Base-by-base conservation (phyloP, 179 eudicot species). In the Corrigiola litoralis region DNA sequence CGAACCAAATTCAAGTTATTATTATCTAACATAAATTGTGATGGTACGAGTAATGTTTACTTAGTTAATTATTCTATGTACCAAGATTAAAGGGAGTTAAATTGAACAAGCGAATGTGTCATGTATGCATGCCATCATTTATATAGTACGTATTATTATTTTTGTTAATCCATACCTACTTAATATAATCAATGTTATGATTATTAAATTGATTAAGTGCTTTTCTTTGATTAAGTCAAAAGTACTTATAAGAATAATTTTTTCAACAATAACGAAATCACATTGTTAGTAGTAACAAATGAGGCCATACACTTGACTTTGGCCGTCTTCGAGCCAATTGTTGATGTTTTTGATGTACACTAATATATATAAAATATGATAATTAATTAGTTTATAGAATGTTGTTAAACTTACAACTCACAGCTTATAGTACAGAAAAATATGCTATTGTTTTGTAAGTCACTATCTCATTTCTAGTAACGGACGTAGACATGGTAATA, bases 171-270 rank as follows among this genome's bases (percentile, higher is more conserved):
- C 12, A 17, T 47, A 56, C 5, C 29, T 54, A 5, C 14, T 34
- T 1, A 21, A 37, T 25, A 24, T 42, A 27, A 27, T 57, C 4
- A 23, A 4, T 28, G 17, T n/a, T n/a, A n/a, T 55, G 52, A 33
- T 44, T 55, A 29, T 56, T 32, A 0, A 44, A 44, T 33, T 49
- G 28, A 24, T 49, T 58, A 4, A 1, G n/a, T 60, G 36, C 32
- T 58, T 67, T 60, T 60, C 50, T 60, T 61, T 70, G 68, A 70
- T 40, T 33, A 31, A 40, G 54, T 70, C 73, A 34, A 14, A 40
- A 38, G 46, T 70, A 54, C 37, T 61, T 52, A 2, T 52, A 44
- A 65, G 13, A n/a, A 5, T 32, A 32, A 23, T 62, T 51, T 41
- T 37, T n/a, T 51, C 8, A 16, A n/a, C 32, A 42, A 27, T 42